phyloP scores from a whole-genome alignment of 2,329 filamentous ascomycete species.

The Ascocoryne sarcoides region DNA sequence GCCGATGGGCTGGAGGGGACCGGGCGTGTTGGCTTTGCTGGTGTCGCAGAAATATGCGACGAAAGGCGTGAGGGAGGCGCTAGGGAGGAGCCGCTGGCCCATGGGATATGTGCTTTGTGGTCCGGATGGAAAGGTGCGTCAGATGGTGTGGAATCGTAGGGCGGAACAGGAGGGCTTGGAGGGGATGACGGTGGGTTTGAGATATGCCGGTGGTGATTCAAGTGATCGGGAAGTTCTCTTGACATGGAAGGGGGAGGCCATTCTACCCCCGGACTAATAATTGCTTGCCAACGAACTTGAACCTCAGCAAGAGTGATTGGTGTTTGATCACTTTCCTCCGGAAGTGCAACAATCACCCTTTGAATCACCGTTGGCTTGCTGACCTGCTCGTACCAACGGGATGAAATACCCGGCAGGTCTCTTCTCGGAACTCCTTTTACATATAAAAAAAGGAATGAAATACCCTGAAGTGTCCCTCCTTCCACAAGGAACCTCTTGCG shows the following conservation, averaged over 20 bases:
- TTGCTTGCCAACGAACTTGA: conserved; percentile 5
- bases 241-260: conserved; percentile 39
- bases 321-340: background rate
- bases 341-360: background rate
- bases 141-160: conserved; percentile 64
- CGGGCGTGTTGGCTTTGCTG: conserved; percentile 60
- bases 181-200: conserved; percentile 44
- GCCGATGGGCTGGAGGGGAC: conserved; percentile 61
- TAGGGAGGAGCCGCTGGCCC: conserved; percentile 58
- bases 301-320: conserved; percentile 1
- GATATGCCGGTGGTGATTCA: conserved; percentile 29
- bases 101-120: conserved; percentile 63
- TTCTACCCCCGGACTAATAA: conserved; percentile 11
- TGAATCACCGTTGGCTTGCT: background rate
- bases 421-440: too few relatives aligned
- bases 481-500: too few relatives aligned
- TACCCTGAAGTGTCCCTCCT: too few relatives aligned
- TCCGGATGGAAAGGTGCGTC: conserved; percentile 46
- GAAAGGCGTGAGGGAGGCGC: conserved; percentile 65
- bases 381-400: too few relatives aligned
- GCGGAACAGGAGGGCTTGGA: conserved; percentile 55
- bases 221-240: conserved; percentile 38
- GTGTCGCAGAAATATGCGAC: conserved; percentile 64
- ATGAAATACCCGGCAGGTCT: too few relatives aligned
- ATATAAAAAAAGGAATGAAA: too few relatives aligned